Evolutionary conservation across 2,329 filamentous ascomycete genomes (phyloP), one percentile per base, ranked within the genome.

Genomic region (Apiospora arundinis): DNA sequence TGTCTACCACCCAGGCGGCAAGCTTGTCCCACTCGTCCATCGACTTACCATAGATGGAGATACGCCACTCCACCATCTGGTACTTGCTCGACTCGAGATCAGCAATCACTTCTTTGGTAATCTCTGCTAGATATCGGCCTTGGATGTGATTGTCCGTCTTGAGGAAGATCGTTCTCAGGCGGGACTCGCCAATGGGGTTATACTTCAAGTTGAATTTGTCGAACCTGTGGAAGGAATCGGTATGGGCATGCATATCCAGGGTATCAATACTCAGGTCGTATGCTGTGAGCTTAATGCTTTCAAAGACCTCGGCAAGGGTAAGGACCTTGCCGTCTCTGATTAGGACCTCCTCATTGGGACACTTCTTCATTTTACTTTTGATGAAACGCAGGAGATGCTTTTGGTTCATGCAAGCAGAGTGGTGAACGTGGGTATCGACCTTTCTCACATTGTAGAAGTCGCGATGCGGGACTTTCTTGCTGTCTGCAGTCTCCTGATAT

Each of bases 151-250:
- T 99, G 83, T 99, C 96, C 12, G 96, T 99, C 85, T 99, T 99
- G 70, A 99, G 85, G 81, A 99, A 99, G 76, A 99, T 99, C n/a
- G 96, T 97, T 78, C 96, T 91, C 71, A 99, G 85, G 70, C 96
- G 92, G 60, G 96, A 98, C 83, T 99, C 96, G 68, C 96, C 96
- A 73, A 99, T 92, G 0, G 96, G 96, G 77, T 99, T 99, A 81
- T 99, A 99, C 81, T 99, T 99, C 71, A 99, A 86, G 80, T 99
- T 99, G 88, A 99, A 99, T 82, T 99, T 99, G 86, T 99, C 96
- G 80, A 99, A 99, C 4, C 96, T 93, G 82, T 99, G 96, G 84
- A 99, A 99, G 0, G 94, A 97, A 82, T 99, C 96, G 14, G 94
- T 98, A 79, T 99, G 96, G 32, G 96, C 95, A 92, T 99, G 96